Base-by-base conservation (phyloP, 164 flowering plant genomes). In the Liriodendron chinense region DNA sequence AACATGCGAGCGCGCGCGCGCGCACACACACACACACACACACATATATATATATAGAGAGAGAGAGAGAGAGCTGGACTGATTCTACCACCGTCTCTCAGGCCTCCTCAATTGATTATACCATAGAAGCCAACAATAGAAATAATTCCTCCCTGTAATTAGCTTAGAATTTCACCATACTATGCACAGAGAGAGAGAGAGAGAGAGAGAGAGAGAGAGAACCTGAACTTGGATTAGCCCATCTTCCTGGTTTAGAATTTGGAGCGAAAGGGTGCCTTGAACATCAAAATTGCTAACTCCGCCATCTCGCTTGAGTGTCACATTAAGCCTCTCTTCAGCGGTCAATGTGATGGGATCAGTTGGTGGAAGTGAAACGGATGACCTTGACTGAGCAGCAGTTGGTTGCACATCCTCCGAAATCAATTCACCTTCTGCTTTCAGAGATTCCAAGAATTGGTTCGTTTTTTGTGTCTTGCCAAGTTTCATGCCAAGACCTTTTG, bases 401-500 rank as follows among this genome's bases (percentile, higher is more conserved):
- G 98, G 94, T 76, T 85, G 85, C 73, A 92, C 94, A 84, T 96
- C 97, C 78, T 96, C 99, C 50, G 91, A 68, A 78, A 96, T 92
- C 48, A 90, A 90, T 83, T 96, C 99, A 65, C 99, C 99, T 85
- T 96, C 98, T 68, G 99, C 99, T 84, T 96, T 94, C 84, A 96
- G 77, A 68, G 98, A 94, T 80, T 92, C 98, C 86, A 96, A 78
- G 78, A 96, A 94, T 77, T 91, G 98, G 82, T 89, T 94, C 22
- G 97, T 79, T 82, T 79, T 89, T 80, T 92, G 92, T 8, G 85
- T 79, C 83, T 96, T 96, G 67, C 97, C 98, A 67, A 96, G 95
- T 83, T 96, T 83, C 99, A 96, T 94, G 10, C 98, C 99, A 82
- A 88, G 88, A 76, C 96, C 98, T 78, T 96, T 96, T 2, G 98